Percentiles rank a stretch among this genome's conserved stretches.
Conservation (phyloP, 2,329 filamentous ascomycete species). For the Mycosphaerelloides madeirae region DNA sequence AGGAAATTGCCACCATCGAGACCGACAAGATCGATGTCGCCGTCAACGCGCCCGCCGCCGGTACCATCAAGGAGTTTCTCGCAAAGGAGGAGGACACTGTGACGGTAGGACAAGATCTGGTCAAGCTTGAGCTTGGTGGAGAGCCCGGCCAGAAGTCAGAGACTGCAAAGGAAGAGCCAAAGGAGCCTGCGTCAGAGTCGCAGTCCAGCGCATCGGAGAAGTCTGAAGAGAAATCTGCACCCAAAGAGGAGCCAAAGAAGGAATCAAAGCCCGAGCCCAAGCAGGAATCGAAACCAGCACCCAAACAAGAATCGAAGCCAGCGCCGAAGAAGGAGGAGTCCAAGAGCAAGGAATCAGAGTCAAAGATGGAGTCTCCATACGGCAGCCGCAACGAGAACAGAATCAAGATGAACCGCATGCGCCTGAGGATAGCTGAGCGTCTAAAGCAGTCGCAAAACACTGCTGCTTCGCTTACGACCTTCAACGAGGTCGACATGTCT, state of each 20-base stretch:
- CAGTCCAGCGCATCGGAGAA: slow-evolving; percentile 41
- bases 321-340: slow-evolving; percentile 37
- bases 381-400: slow-evolving; percentile 83
- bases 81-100: slow-evolving; percentile 95
- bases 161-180: slow-evolving; percentile 54
- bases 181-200: slow-evolving; percentile 55
- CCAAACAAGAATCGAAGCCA: slow-evolving; percentile 47
- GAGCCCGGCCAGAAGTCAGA: slow-evolving; percentile 53
- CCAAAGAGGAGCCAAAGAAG: slow-evolving; percentile 43
- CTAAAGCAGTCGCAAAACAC: slow-evolving; percentile 99
- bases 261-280: slow-evolving; percentile 43
- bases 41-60: slow-evolving; percentile 87
- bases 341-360: slow-evolving; percentile 38
- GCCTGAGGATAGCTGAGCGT: slow-evolving; percentile 91
- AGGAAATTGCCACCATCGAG: slow-evolving; percentile 97
- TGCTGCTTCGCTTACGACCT: slow-evolving; percentile 91
- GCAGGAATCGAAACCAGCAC: slow-evolving; percentile 34
- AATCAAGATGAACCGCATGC: slow-evolving; percentile 99
- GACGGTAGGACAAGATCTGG: slow-evolving; percentile 84
- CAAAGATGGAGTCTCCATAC: slow-evolving; percentile 42
- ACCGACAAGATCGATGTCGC: slow-evolving; percentile 99
- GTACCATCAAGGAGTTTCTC: slow-evolving; percentile 85
- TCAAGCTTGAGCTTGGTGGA: slow-evolving; percentile 77
- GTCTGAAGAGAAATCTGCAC: slow-evolving; percentile 25
- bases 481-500: slow-evolving; percentile 99